phyloP scores from a whole-genome alignment of 1,284 basidiomycete genomes.

The Rhodotorula sp. region DNA sequence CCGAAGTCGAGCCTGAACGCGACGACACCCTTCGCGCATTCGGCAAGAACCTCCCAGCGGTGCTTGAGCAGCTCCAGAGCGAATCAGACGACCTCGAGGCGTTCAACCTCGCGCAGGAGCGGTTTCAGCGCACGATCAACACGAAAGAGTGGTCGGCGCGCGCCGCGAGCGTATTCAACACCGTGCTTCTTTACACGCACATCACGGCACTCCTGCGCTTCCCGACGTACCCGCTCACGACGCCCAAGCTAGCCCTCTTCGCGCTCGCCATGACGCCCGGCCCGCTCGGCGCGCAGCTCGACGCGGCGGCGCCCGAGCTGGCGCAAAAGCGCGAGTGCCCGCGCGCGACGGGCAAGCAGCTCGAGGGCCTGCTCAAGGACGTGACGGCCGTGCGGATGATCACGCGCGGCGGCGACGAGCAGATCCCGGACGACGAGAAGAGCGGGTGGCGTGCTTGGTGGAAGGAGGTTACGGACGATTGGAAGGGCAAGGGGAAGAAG shows the following conservation, averaged over 20 bases:
- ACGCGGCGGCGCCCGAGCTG: neutral
- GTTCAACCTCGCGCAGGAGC: conserved; percentile 23
- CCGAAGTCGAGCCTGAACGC: neutral
- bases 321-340: neutral
- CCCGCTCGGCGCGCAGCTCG: conserved; percentile 9
- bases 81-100: conserved; percentile 5
- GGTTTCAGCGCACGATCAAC: conserved; percentile 21
- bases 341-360: conserved; percentile 4
- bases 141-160: conserved; percentile 18
- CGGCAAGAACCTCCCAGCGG: neutral
- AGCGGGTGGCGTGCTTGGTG: conserved; percentile 22
- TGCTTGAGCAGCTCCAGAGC: neutral
- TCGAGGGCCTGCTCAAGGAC: conserved; percentile 24
- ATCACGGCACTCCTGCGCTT: conserved; percentile 26
- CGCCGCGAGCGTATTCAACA: conserved; percentile 15
- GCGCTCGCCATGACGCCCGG: conserved; percentile 33
- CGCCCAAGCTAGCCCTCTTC: conserved; percentile 28
- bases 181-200: conserved; percentile 25
- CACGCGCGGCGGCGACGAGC: conserved; percentile 18
- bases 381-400: conserved; percentile 21
- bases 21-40: conserved; percentile 1
- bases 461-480: conserved; percentile 21
- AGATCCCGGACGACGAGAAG: conserved; percentile 3
- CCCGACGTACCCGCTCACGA: conserved; percentile 33
- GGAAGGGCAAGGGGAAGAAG: conserved; percentile 3